A percentile compares a stretch with the other conserved stretches of the same genome.
Conservation (phyloP, 305 asterid genomes). For the Lippia alba region DNA sequence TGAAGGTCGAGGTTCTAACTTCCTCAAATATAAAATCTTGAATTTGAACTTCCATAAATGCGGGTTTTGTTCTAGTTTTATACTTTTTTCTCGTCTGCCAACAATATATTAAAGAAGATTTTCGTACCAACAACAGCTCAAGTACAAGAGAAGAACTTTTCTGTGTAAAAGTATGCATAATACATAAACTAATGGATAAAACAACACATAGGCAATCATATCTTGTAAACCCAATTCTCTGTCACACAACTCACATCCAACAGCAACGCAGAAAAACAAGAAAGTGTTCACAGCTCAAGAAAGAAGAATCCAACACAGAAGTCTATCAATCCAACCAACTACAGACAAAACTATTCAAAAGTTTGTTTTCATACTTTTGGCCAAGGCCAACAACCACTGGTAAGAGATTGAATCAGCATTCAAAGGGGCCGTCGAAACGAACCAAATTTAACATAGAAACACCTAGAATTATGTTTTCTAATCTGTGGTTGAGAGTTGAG, state of each 20-base stretch:
- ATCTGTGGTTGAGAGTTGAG: background rate
- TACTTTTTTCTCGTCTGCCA: too few relatives aligned
- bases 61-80: too few relatives aligned
- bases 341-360: background rate
- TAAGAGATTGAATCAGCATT: slow-evolving; percentile 1
- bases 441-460: background rate
- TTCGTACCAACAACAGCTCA: slow-evolving; percentile 12
- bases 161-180: background rate
- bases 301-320: slow-evolving; percentile 13
- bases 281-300: slow-evolving; percentile 10
- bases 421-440: background rate
- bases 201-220: background rate
- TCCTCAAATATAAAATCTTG: too few relatives aligned
- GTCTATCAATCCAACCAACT: slow-evolving; percentile 1
- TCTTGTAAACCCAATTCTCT: background rate
- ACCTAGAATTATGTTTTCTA: too few relatives aligned
- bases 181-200: background rate
- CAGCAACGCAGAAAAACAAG: background rate
- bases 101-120: background rate
- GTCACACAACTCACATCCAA: slow-evolving; percentile 17
- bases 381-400: background rate
- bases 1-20: too few relatives aligned
- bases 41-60: too few relatives aligned
- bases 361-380: background rate
- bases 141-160: too few relatives aligned